These are phyloP conservation scores for Ogataea ganodermae DNA, from an alignment of 805 yeast species.

Conservation along the genomic window DNA sequence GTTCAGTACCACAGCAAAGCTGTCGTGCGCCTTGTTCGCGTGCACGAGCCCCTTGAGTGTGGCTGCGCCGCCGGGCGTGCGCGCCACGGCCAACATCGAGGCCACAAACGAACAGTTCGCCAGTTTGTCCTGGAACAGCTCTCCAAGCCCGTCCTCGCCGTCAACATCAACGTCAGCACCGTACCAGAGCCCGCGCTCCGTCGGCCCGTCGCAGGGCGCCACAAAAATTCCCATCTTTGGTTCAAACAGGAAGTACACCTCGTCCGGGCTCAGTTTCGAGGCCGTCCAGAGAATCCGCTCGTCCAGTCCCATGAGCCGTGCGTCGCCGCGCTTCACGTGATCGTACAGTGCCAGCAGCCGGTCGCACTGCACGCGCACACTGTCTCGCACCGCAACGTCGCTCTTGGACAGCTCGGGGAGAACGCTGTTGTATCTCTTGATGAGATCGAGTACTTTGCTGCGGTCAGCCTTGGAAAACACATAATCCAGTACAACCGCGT, in stretches of 20 bases:
- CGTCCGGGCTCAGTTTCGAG: conserved; percentile 13
- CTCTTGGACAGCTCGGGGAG: conserved; percentile 1
- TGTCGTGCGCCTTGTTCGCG: conserved; percentile 26
- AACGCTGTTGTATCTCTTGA: conserved; percentile 8
- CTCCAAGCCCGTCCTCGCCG: conserved; percentile 21
- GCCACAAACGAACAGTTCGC: conserved; percentile 79
- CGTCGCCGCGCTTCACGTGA: not conserved
- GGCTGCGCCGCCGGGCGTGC: conserved; percentile 23
- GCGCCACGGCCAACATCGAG: conserved; percentile 54
- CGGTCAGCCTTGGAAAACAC: conserved; percentile 12
- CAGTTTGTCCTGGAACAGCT: conserved; percentile 50
- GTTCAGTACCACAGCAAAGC: conserved; percentile 40
- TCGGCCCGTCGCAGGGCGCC: conserved; percentile 2
- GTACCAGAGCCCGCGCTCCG: conserved; percentile 1
- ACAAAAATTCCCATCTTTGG: conserved; percentile 14
- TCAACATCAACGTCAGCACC: conserved; percentile 6
- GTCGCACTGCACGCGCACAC: conserved; percentile 13
- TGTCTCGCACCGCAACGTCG: not conserved
- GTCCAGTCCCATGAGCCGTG: conserved; percentile 12
- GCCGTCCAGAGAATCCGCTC: conserved; percentile 27
- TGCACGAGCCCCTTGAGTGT: conserved; percentile 32
- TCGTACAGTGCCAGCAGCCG: conserved; percentile 17
- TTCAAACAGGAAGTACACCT: conserved; percentile 11
- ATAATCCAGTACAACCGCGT: conserved; percentile 9
- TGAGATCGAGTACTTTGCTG: conserved; percentile 3